Evolutionary conservation across 257 asterid species (phyloP), one percentile per base, ranked within the genome.

Genomic region (Fraxinus quadrangulata): DNA sequence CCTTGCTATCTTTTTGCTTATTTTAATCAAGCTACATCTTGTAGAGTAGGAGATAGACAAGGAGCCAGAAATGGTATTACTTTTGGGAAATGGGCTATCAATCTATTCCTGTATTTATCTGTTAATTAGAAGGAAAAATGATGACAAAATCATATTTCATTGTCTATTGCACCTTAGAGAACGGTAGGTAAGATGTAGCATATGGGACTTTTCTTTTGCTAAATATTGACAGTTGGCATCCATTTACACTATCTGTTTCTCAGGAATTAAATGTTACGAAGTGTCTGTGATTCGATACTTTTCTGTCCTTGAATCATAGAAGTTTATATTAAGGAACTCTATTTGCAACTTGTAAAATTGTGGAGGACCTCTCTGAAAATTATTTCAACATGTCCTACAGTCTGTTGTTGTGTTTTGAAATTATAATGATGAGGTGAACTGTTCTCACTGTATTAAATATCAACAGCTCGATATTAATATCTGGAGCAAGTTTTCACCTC

Each of bases 1-100:
- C 70, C 39, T 72, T 73, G 34, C 69, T 26, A 63, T 24, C 19
- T 63, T 34, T 40, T 30, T 78, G 37, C 61, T 65, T 56, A 24
- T 63, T 23, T 63, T 9, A 63, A 8, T 24, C 5, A 2, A 61
- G 31, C 2, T 24, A 3, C 69, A 24, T 23, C 69, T 63, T 63
- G 17, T 63, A 10, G 34, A 63, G 69, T 19, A 59, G 67, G 67
- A 59, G 14, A 59, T n/a, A 21, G 66, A 56, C 28, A n/a, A n/a
- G 14, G 11, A 8, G 26, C 28, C 13, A 8, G 67, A 21, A 59
- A 19, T 1, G 26, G 65, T 19, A 2, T 54, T 54, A n/a, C 11
- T 54, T 54, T 1, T n/a, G 65, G n/a, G n/a, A 47, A 45, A 47
- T 6, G 19, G n/a, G n/a, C 56, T 14, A 14, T 47, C n/a, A 47